phyloP scores from a whole-genome alignment of 257 asterid species.

The Solanum peruvianum region DNA sequence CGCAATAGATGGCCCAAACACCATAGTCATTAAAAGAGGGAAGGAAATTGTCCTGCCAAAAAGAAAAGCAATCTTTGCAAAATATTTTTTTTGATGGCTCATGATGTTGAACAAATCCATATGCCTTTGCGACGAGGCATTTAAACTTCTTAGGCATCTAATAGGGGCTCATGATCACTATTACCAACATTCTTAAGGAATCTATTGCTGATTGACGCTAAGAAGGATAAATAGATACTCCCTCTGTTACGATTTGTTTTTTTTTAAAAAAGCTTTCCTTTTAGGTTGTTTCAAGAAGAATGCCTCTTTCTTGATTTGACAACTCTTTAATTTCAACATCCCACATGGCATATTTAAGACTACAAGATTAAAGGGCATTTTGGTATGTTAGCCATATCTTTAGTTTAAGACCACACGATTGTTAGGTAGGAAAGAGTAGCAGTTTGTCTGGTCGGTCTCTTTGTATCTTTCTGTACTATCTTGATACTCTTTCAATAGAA shows the following conservation, averaged over 20 bases:
- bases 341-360: not conserved
- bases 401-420: not conserved
- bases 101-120: too few species aligned
- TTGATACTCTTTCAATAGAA: not conserved
- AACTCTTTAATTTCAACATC: not conserved
- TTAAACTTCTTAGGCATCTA: too few species aligned
- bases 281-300: not conserved
- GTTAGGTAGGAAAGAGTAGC: not conserved
- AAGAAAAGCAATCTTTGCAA: too few species aligned
- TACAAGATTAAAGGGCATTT: not conserved
- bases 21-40: too few species aligned
- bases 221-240: not conserved
- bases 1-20: too few species aligned
- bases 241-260: not conserved
- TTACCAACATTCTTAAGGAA: too few species aligned
- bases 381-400: not conserved
- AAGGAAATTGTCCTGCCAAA: too few species aligned
- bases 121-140: too few species aligned
- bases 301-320: not conserved
- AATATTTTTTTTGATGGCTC: too few species aligned
- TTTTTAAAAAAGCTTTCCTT: not conserved
- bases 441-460: not conserved
- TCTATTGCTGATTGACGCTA: not conserved
- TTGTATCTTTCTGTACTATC: not conserved
- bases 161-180: too few species aligned